Evolutionary conservation across 306 rosid species (phyloP).

Genomic region (Casuarina equisetifolia): DNA sequence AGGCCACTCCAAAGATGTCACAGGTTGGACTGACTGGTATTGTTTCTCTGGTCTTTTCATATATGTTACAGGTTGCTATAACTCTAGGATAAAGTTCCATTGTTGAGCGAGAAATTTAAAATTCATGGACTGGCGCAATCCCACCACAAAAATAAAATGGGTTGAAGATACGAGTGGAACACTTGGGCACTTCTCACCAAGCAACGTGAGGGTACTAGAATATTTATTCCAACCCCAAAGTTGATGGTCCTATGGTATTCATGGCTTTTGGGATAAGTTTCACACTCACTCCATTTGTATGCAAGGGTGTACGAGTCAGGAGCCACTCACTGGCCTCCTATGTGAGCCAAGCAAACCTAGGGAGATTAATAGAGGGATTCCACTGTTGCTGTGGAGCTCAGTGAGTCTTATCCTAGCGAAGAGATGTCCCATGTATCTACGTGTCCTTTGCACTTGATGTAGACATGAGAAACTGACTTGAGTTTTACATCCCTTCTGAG

Average conservation of each 20-base stretch:
- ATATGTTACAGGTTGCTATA: conserved; percentile 17
- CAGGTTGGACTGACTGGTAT: conserved; percentile 80
- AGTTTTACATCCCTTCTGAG: neutral
- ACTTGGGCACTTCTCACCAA: neutral
- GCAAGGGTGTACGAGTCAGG: neutral
- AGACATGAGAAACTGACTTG: neutral
- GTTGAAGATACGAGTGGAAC: neutral
- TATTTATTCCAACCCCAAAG: neutral
- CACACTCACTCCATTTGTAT: neutral
- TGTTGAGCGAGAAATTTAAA: neutral
- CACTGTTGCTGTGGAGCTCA: neutral
- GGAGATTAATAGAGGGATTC: neutral
- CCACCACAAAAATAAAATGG: neutral
- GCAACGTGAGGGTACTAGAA: neutral
- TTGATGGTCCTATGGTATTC: neutral
- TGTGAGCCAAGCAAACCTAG: neutral
- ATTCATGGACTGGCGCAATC: neutral
- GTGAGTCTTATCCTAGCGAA: neutral
- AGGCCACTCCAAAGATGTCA: conserved; percentile 93
- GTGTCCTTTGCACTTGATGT: neutral
- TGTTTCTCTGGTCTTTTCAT: conserved; percentile 46
- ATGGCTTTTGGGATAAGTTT: neutral
- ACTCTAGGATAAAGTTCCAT: neutral
- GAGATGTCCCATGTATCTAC: neutral
- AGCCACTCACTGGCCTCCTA: too few relatives aligned